These are phyloP conservation scores for Flueggea neowawraea DNA, from an alignment of 441 rosid species.

Conservation along the genomic window DNA sequence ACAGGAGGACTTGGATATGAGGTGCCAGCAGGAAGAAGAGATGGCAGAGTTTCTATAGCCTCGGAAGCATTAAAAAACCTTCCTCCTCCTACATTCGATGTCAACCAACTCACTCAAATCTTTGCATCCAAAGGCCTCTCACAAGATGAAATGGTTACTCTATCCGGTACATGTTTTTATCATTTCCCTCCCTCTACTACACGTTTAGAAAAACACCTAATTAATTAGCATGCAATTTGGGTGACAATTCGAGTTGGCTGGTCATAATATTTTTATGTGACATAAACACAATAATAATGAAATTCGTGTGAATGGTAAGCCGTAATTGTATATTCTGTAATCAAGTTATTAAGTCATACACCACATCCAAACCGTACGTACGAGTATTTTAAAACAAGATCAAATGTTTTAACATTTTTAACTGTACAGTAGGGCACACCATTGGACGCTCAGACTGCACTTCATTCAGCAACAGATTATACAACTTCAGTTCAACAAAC, in stretches of 20 bases:
- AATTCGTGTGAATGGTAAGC: no score
- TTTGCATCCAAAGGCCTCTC: slow-evolving; percentile 23
- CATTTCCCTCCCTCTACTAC: neutral
- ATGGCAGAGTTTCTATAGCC: slow-evolving; percentile 37
- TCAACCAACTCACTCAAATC: slow-evolving; percentile 22
- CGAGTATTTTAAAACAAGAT: no score
- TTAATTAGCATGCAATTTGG: no score
- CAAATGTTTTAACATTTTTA: no score
- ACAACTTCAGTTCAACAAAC: slow-evolving; percentile 32
- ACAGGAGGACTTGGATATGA: slow-evolving; percentile 40
- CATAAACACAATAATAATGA: no score
- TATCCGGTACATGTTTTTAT: slow-evolving; percentile 26
- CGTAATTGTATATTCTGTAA: no score
- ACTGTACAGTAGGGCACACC: slow-evolving; percentile 44
- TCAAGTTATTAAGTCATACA: no score
- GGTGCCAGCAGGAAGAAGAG: slow-evolving; percentile 56
- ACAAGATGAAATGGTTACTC: slow-evolving; percentile 40
- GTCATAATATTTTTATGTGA: no score
- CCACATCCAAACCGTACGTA: no score
- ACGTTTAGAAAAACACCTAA: no score
- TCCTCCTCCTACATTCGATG: slow-evolving; percentile 30
- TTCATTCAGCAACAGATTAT: slow-evolving; percentile 39
- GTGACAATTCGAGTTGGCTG: no score
- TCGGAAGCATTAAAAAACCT: slow-evolving; percentile 28
- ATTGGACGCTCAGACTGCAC: slow-evolving; percentile 49